phyloP scores from a whole-genome alignment of 345 rosid species.

The Eucalyptus sp. region DNA sequence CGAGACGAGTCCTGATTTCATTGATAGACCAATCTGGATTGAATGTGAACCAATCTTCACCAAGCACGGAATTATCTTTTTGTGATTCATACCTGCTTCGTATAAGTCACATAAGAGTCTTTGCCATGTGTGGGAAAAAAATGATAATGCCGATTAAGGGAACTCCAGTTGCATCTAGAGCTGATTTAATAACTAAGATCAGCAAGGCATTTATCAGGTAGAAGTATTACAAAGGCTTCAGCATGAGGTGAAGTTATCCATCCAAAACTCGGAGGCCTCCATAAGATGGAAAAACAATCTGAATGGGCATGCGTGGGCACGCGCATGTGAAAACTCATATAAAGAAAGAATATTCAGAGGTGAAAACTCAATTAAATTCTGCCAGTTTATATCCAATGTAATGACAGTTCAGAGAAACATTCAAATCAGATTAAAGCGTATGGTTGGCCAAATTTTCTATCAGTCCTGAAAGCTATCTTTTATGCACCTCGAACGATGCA shows the following conservation, averaged over 20 bases:
- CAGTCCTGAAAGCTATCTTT: not conserved
- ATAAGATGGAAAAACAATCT: not conserved
- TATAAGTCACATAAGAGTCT: not conserved
- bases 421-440: not conserved
- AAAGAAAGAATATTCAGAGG: not conserved
- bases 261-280: not conserved
- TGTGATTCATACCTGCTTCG: conserved; percentile 65
- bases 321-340: not conserved
- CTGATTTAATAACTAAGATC: not conserved
- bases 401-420: not conserved
- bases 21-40: conserved; percentile 40
- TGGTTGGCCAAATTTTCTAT: not conserved
- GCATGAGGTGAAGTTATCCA: not conserved
- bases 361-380: not conserved
- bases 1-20: conserved; percentile 27
- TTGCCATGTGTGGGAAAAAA: not conserved
- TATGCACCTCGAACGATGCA: not conserved
- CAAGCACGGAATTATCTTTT: conserved; percentile 48
- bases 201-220: not conserved
- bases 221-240: not conserved
- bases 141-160: not conserved
- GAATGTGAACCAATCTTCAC: conserved; percentile 49
- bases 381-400: not conserved
- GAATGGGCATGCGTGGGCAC: not conserved
- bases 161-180: not conserved